Base-by-base conservation (phyloP, 208 protist genomes). In the Porcisia deanei region DNA sequence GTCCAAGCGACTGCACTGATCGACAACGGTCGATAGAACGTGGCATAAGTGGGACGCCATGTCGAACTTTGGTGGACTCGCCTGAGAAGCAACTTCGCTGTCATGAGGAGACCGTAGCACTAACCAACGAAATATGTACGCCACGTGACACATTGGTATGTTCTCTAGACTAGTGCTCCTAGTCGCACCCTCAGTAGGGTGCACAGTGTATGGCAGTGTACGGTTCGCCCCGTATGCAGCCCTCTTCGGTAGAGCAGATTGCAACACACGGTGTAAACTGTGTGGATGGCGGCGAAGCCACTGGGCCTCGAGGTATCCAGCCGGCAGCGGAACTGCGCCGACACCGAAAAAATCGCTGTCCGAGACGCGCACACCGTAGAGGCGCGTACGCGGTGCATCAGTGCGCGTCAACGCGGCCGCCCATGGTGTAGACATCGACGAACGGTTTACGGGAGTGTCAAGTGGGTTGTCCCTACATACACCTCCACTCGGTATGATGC, bases 1-100 rank as follows among this genome's bases (percentile, higher is more conserved):
- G 66, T 94, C 88, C 55, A 90, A 71, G 20, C 74, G 78, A 52
- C 74, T 66, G 84, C 84, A 88, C 65, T 90, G 72, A 55, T 71
- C 41, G 43, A 92, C 34, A 7, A 88, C 61, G 47, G 71, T 69
- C n/a, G 85, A 75, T 7, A 94, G 30, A 10, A 91, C 73, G 9
- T 18, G 59, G 39, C 58, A 60, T 37, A 85, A 54, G 30, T 76
- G 55, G 3, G 49, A 70, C 20, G 57, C 18, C 20, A 82, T 37
- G 53, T 77, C 72, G 54, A 81, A 81, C 14, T 39, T 47, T 22
- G n/a, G 30, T 20, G 49, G 12, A 3, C 37, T 39, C 18, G 22
- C 55, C 37, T 2, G 41, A 16, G 69, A n/a, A 34, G 30, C 63
- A 30, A 30, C 30, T 6, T 49, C 47, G 39, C 49, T 30, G 10